These are phyloP conservation scores for Chenopodium berlandieri DNA, from an alignment of 148 eudicot species.

Conservation along the genomic window DNA sequence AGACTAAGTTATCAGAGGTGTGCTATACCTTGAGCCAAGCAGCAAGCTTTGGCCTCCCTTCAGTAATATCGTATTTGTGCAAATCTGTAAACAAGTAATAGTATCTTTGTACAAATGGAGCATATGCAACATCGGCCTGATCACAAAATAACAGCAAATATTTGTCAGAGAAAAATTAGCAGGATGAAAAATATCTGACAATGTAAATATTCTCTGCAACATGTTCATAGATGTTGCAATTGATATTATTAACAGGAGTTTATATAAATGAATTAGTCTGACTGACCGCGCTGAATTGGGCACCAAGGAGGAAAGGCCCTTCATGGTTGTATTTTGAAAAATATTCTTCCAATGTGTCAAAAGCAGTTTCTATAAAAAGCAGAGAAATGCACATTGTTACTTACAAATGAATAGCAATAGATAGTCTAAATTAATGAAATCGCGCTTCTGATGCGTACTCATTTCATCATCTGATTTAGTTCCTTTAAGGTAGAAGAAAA, in stretches of 20 bases:
- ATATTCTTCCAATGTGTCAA: slow-evolving; percentile 50
- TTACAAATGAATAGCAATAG: too few relatives aligned
- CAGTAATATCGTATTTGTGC: slow-evolving; percentile 44
- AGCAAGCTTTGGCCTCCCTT: slow-evolving; percentile 55
- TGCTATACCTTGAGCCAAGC: slow-evolving; percentile 43
- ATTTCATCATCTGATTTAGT: slow-evolving; percentile 36
- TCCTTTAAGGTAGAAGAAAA: slow-evolving; percentile 46
- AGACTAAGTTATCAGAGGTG: not conserved
- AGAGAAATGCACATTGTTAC: not conserved
- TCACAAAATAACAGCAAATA: not conserved
- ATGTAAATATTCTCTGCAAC: too few relatives aligned
- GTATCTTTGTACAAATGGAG: slow-evolving; percentile 52
- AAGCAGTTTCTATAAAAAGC: slow-evolving; percentile 32
- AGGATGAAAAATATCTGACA: not conserved
- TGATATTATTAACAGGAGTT: not conserved
- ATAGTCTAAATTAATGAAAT: not conserved
- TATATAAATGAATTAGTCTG: not conserved
- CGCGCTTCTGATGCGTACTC: slow-evolving; percentile 33
- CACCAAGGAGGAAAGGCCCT: slow-evolving; percentile 71
- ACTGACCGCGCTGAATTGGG: slow-evolving; percentile 65
- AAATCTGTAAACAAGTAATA: slow-evolving; percentile 34
- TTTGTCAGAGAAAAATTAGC: not conserved
- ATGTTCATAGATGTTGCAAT: not conserved
- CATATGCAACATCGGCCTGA: slow-evolving; percentile 52
- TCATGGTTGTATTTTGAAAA: slow-evolving; percentile 53